phyloP scores from a whole-genome alignment of 768 basidiomycete species.

The Mycena floridula region DNA sequence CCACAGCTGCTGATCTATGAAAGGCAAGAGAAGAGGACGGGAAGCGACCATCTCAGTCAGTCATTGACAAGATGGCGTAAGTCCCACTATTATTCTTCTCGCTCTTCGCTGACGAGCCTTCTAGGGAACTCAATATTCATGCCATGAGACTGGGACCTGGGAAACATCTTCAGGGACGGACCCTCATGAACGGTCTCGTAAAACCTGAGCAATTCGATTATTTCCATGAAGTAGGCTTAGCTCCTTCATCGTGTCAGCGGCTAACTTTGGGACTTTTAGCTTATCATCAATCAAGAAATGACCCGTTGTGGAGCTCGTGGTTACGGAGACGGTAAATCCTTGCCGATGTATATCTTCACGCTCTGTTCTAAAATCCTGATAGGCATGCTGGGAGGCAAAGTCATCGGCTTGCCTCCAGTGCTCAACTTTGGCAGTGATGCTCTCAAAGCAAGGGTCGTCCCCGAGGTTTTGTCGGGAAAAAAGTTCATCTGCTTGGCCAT shows the following conservation, averaged over 20 bases:
- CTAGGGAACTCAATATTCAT: constrained; percentile 69
- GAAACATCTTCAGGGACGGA: constrained; percentile 76
- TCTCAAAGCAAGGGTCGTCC: constrained; percentile 62
- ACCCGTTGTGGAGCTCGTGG: constrained; percentile 80
- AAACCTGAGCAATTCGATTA: constrained; percentile 87
- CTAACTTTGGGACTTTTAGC: too few relatives aligned
- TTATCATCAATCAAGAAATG: constrained; percentile 78
- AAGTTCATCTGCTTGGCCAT: constrained; percentile 89
- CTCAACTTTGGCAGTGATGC: constrained; percentile 83
- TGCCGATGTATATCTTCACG: background rate
- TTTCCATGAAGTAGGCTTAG: constrained; percentile 73
- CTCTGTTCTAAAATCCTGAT: too few relatives aligned
- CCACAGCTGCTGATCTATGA: background rate
- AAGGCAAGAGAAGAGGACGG: constrained; percentile 64
- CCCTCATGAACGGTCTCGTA: constrained; percentile 71
- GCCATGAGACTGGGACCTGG: constrained; percentile 91
- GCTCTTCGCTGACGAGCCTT: background rate
- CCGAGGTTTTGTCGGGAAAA: constrained; percentile 68
- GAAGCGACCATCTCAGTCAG: constrained; percentile 76
- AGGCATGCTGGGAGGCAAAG: constrained; percentile 62
- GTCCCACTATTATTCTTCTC: constrained; percentile 16
- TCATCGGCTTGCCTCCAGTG: constrained; percentile 84
- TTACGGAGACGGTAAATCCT: constrained; percentile 63
- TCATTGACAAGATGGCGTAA: constrained; percentile 81
- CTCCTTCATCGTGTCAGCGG: background rate